A percentile compares a stretch with the other conserved stretches of the same genome.
phyloP scores from a whole-genome alignment of 2,329 filamentous ascomycete genomes.

The Sporothrix globosa region DNA sequence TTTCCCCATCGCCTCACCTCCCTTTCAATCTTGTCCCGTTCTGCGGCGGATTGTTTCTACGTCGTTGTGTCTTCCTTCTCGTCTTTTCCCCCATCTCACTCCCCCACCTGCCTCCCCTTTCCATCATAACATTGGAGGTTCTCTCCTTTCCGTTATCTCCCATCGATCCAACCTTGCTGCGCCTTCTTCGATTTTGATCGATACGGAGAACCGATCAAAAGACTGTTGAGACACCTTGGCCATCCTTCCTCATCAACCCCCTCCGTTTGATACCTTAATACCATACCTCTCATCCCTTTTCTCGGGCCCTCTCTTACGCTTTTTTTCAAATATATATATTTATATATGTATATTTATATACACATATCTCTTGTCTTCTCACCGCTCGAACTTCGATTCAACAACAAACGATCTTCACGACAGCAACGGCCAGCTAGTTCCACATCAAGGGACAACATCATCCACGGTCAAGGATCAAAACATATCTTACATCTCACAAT shows the following conservation, averaged over 20 bases:
- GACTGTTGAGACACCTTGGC: background rate
- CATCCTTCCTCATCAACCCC: background rate
- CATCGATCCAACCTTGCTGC: conserved; percentile 24
- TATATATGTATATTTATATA: background rate
- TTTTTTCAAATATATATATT: background rate
- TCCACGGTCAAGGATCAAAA: background rate
- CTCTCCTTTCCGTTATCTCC: conserved; percentile 19
- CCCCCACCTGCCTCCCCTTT: background rate
- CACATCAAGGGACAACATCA: background rate
- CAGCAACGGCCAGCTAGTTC: background rate
- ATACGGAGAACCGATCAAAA: conserved; percentile 10
- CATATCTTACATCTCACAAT: background rate
- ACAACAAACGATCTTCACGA: background rate
- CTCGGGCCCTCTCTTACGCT: background rate
- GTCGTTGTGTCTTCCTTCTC: background rate
- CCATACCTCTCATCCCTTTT: background rate
- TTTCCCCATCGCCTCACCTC: background rate
- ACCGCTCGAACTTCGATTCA: background rate
- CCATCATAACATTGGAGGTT: conserved; percentile 11
- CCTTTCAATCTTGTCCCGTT: background rate
- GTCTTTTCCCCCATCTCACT: background rate
- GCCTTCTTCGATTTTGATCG: conserved; percentile 23
- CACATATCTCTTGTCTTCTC: background rate
- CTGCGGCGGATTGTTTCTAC: conserved; percentile 20
- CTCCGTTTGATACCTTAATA: background rate